Percentiles rank a stretch among this genome's conserved stretches.
phyloP scores from a whole-genome alignment of 441 rosid species.

The Populus hybrid region DNA sequence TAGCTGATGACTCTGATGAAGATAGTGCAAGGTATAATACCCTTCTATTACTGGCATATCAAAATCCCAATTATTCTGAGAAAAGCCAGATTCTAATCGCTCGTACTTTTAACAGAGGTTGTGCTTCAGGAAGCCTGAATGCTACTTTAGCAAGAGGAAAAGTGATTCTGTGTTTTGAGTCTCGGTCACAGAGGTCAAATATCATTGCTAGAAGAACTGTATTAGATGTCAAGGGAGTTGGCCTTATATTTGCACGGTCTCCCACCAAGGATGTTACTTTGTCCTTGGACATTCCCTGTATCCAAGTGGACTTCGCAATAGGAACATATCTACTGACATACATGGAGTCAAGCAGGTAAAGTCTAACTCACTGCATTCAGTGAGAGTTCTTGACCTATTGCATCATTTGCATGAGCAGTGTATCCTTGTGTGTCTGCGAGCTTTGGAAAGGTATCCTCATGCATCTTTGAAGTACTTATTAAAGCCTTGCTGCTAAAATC shows the following conservation, averaged over 20 bases:
- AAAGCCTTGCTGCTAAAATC: background rate
- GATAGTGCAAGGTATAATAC: constrained; percentile 36
- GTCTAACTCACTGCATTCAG: background rate
- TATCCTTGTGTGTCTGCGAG: too few species aligned
- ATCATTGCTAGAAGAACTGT: constrained; percentile 34
- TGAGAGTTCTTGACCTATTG: background rate
- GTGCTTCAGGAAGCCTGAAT: constrained; percentile 40
- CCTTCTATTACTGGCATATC: background rate
- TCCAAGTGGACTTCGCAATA: constrained; percentile 42
- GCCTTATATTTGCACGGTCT: constrained; percentile 43
- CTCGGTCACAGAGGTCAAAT: constrained; percentile 42
- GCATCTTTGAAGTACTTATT: background rate
- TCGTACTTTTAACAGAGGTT: constrained; percentile 31
- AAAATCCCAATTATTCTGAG: background rate
- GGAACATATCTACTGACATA: constrained; percentile 47
- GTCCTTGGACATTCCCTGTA: constrained; percentile 31
- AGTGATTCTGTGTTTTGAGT: constrained; percentile 49
- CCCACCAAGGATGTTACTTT: constrained; percentile 40
- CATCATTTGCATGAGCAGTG: too few species aligned
- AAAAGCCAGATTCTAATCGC: constrained; percentile 1
- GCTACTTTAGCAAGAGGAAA: constrained; percentile 48
- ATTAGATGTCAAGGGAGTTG: constrained; percentile 28
- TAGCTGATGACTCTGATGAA: constrained; percentile 31
- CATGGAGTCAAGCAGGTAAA: constrained; percentile 38
- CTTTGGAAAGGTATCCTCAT: too few species aligned